Evolutionary conservation across 2,329 filamentous ascomycete genomes (phyloP).

Genomic region (Fusarium citri): DNA sequence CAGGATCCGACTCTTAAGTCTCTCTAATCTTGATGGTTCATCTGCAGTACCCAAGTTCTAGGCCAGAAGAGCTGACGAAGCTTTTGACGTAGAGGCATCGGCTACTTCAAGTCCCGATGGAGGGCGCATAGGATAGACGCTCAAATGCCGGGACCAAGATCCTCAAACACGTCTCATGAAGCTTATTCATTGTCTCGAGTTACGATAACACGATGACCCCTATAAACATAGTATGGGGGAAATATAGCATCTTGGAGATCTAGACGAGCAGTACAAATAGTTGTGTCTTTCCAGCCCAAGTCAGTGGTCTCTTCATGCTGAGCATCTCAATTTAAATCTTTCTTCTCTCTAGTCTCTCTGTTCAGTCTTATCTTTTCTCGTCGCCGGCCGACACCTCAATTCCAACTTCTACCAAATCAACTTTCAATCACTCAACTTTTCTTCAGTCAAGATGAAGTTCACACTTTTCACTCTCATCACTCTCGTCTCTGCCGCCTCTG

Average conservation of each 20-base stretch:
- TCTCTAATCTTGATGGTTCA: slow-evolving; percentile 7
- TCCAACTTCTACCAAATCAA: slow-evolving; percentile 32
- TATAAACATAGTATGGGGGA: not conserved
- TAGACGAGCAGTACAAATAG: slow-evolving; percentile 31
- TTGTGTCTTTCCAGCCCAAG: not conserved
- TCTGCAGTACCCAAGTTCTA: not conserved
- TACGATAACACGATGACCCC: not conserved
- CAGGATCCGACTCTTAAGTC: slow-evolving; percentile 3
- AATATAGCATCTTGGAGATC: not conserved
- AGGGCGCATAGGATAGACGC: not conserved
- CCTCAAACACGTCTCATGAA: slow-evolving; percentile 32
- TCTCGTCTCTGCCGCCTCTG: slow-evolving; percentile 60
- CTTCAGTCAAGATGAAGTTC: slow-evolving; percentile 64
- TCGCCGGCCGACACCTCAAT: slow-evolving; percentile 64
- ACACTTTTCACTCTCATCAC: slow-evolving; percentile 59
- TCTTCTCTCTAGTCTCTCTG: slow-evolving; percentile 12
- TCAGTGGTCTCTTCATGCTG: slow-evolving; percentile 7
- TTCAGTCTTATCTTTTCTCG: slow-evolving; percentile 48
- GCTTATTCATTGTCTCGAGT: slow-evolving; percentile 24
- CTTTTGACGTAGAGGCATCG: not conserved
- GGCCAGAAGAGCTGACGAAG: not conserved
- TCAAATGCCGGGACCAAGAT: not conserved
- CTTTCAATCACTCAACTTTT: slow-evolving; percentile 15
- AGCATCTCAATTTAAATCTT: slow-evolving; percentile 8
- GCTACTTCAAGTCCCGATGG: slow-evolving; percentile 7